Base-by-base conservation (phyloP, 805 yeast species). In the Millerozyma miso region DNA sequence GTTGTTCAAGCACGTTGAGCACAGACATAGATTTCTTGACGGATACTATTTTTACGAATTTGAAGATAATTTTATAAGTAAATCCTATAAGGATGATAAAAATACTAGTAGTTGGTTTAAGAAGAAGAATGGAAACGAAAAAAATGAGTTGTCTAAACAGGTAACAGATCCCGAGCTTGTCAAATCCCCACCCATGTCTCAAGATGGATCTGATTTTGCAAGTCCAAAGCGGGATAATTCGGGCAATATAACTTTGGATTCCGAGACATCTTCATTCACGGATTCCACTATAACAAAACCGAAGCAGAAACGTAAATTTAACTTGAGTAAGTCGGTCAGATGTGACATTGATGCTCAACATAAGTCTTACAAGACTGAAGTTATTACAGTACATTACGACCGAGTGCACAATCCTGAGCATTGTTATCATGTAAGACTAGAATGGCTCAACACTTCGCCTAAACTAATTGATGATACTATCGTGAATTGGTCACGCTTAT, bases 371-470 rank as follows among this genome's bases (percentile, higher is more conserved):
- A 78, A 89, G 43, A 84, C 85, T 0, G 99, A 93, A 52, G 62
- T 81, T 2, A 71, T 89, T 36, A 80, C 81, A 4, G 88, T 93
- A 1, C 97, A 91, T 62, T 87, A 88, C 55, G 99, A 93, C 58
- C 75, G 83, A 35, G 90, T 90, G 3, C 97, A 89, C 59, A 91
- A 90, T 56, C 97, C 97, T 0, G 91, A 86, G 51, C 96, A 90
- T 54, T 90, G 97, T 57, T 93, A 83, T 67, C 98, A 91, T 56
- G 76, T 93, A 26, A 71, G 96, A 37, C 61, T 91, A 12, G 97
- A 93, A 58, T 93, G 99, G 99, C 66, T 91, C 26, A 88, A 85
- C 46, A 81, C 96, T 0, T 88, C 98, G 0, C 85, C 95, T 2
- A 86, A 85, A 56, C 64, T 65, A 41, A 60, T 66, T 35, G 66